These are phyloP conservation scores for Isatis tinctoria DNA, from an alignment of 345 rosid species.

Conservation along the genomic window DNA sequence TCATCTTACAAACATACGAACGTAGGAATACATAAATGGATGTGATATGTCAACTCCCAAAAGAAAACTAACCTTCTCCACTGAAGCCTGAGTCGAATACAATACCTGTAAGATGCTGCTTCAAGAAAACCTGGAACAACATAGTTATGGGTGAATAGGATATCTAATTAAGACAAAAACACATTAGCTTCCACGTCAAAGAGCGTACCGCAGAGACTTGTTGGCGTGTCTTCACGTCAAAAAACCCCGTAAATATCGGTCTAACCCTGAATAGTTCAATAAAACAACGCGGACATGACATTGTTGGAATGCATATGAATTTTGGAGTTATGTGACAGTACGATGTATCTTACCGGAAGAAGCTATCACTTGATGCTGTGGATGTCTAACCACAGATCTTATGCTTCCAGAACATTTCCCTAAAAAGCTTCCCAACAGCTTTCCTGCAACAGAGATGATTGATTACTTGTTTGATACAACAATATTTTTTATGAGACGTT, in stretches of 20 bases:
- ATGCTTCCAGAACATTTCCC: constrained; percentile 17
- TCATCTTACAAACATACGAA: neutral
- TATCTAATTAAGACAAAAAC: neutral
- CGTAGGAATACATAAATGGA: neutral
- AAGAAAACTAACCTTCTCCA: constrained; percentile 38
- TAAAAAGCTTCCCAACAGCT: constrained; percentile 75
- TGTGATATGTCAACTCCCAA: neutral
- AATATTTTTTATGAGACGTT: neutral
- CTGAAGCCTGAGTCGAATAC: constrained; percentile 65
- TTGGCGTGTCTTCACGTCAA: constrained; percentile 75
- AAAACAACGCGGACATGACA: neutral
- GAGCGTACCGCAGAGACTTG: constrained; percentile 75
- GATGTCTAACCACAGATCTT: constrained; percentile 80
- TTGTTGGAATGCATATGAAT: neutral
- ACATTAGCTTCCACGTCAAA: neutral
- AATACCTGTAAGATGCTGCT: constrained; percentile 82
- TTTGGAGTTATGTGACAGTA: neutral
- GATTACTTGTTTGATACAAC: constrained; percentile 4
- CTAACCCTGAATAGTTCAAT: constrained; percentile 55
- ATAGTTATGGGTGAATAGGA: neutral
- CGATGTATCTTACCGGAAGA: constrained; percentile 69
- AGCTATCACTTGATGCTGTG: constrained; percentile 69
- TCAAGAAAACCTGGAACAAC: constrained; percentile 74
- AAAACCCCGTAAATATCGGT: constrained; percentile 84
- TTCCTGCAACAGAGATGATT: constrained; percentile 43